These are phyloP conservation scores for Cavenderia fasciculata DNA, from an alignment of 78 protist genomes.

Conservation along the genomic window DNA sequence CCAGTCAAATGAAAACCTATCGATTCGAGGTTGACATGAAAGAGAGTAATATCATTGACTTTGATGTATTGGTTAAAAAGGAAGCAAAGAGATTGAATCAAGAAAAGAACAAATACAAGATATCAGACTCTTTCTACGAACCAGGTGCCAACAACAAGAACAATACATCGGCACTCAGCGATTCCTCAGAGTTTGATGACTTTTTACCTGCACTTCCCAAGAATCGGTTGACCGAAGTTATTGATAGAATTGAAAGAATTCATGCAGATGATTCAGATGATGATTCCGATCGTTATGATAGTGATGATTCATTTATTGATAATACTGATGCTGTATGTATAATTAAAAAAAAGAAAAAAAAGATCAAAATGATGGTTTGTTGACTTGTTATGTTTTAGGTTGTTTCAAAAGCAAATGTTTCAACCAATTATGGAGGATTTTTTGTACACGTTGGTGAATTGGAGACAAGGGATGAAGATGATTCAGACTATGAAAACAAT, in stretches of 20 bases:
- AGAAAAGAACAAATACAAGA: constrained; percentile 13
- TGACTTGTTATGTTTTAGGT: no score
- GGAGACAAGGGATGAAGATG: neutral
- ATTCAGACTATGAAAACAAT: neutral
- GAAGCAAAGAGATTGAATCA: neutral
- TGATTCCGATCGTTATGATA: neutral
- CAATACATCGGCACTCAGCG: neutral
- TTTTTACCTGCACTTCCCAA: neutral
- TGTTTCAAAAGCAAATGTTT: constrained; percentile 5
- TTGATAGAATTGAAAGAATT: constrained; percentile 24
- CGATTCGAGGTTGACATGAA: constrained; percentile 18
- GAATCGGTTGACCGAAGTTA: constrained; percentile 52
- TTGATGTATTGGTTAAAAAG: neutral
- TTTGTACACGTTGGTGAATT: constrained; percentile 36
- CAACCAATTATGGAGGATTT: constrained; percentile 49
- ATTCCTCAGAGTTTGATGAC: neutral
- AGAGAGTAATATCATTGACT: constrained; percentile 5
- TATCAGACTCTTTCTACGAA: constrained; percentile 22
- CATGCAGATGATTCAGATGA: constrained; percentile 4
- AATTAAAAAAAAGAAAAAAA: no score
- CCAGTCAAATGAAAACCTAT: constrained; percentile 2
- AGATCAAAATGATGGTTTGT: no score
- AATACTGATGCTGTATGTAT: constrained; percentile 1
- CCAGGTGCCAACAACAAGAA: no score
- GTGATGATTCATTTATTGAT: constrained; percentile 40